phyloP scores from a whole-genome alignment of 768 basidiomycete species.

The Boletellus emodensis region DNA sequence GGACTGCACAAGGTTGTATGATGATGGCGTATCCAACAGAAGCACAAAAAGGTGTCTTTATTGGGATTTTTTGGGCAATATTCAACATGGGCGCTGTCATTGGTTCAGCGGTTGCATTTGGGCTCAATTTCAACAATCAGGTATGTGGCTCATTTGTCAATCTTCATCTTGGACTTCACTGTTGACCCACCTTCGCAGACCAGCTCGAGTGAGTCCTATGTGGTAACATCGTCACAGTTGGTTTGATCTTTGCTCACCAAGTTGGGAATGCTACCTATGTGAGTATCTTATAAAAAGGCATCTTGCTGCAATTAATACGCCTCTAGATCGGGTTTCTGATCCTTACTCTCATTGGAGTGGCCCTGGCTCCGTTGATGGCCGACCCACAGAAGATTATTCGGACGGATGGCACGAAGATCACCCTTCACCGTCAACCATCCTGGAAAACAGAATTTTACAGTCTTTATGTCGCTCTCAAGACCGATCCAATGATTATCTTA shows the following conservation, averaged over 20 bases:
- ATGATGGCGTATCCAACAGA: constrained; percentile 59
- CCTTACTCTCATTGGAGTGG: constrained; percentile 65
- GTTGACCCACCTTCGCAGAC: constrained; percentile 10
- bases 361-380: constrained; percentile 60
- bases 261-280: constrained; percentile 80
- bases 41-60: constrained; percentile 51
- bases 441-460: constrained; percentile 74
- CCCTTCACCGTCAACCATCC: constrained; percentile 56
- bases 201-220: constrained; percentile 25
- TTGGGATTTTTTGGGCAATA: constrained; percentile 59
- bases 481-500: constrained; percentile 68
- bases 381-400: constrained; percentile 72
- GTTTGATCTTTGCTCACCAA: constrained; percentile 14
- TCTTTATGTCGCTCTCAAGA: constrained; percentile 61
- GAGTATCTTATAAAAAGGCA: constrained; percentile 39
- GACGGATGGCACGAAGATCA: constrained; percentile 67
- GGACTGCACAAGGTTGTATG: constrained; percentile 49
- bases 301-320: neutral
- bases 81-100: constrained; percentile 81
- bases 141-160: constrained; percentile 32
- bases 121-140: constrained; percentile 60
- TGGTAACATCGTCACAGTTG: neutral
- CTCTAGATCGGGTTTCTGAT: constrained; percentile 72
- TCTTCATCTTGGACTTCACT: neutral
- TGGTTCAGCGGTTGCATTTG: constrained; percentile 72